phyloP scores from a whole-genome alignment of 1,284 basidiomycete species.

The Phlebopus sp. region DNA sequence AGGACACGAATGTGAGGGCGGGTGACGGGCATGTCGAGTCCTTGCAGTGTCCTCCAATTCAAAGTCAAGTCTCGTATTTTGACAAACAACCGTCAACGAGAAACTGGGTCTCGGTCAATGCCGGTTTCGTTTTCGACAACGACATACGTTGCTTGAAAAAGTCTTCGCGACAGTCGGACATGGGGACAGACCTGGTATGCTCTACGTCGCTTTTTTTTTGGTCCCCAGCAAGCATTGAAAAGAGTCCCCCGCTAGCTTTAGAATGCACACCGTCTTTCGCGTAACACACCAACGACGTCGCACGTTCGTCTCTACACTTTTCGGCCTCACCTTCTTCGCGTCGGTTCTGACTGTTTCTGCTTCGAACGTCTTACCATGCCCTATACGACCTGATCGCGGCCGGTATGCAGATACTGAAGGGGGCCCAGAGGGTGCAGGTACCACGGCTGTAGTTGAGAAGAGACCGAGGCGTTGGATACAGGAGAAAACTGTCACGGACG shows the following conservation, averaged over 20 bases:
- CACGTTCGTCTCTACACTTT: conserved; percentile 72
- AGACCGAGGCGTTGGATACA: conserved; percentile 78
- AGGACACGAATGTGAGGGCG: conserved; percentile 63
- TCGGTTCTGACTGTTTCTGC: conserved; percentile 78
- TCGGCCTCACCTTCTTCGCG: conserved; percentile 74
- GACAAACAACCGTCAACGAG: conserved; percentile 26
- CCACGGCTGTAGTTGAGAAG: conserved; percentile 53
- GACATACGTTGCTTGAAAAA: neutral
- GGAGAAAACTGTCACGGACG: conserved; percentile 44
- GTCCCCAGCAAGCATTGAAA: neutral
- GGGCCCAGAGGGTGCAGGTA: conserved; percentile 25
- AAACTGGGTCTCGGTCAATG: neutral
- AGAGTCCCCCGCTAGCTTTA: conserved; percentile 15
- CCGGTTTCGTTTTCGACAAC: conserved; percentile 1
- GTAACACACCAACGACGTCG: conserved; percentile 61
- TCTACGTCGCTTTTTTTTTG: neutral
- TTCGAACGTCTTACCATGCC: conserved; percentile 74
- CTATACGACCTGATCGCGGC: conserved; percentile 53
- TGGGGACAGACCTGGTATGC: conserved; percentile 24
- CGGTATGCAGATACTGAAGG: conserved; percentile 48
- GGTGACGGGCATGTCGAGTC: conserved; percentile 39
- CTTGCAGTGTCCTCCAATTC: neutral
- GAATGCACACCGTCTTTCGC: conserved; percentile 60
- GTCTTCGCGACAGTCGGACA: conserved; percentile 14
- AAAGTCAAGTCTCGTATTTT: neutral